Base-by-base conservation (phyloP, 2,329 filamentous ascomycete genomes). In the Trichoderma sp. region DNA sequence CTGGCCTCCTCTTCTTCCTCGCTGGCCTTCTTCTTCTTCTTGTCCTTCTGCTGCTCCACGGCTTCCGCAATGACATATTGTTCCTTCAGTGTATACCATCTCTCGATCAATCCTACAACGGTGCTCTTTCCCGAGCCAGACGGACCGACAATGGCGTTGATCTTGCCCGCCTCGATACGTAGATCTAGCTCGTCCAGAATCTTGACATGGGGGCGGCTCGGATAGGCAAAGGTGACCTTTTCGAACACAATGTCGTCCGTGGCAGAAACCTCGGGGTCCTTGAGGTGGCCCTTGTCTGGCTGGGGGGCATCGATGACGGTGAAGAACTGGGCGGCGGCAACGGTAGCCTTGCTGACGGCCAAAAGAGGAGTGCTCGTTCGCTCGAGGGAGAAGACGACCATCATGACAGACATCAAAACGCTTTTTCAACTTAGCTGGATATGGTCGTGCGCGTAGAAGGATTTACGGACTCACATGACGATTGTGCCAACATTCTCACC, bases 71-170 rank as follows among this genome's bases (percentile, higher is more conserved):
- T 80, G n/a, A 80, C 70, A 63, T 82, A 76, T 66, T 86, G 81
- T 6, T 83, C 79, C 43, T 82, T 78, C 0, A 89, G 78, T 2
- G 86, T 84, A 72, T 92, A 92, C 88, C 89, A 92, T 39, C 89
- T 80, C 72, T 92, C 87, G 3, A 92, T 78, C 2, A 93, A 77
- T 0, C 87, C 88, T 0, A 92, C 85, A 28, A 92, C 86, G 0
- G 90, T 93, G 58, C 87, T 90, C 74, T 93, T 93, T 0, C 90
- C 90, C 5, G 84, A 88, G 0, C 90, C 90, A 2, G 88, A 90
- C 0, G 88, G 85, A 0, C 90, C 90, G 21, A 93, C 90, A 19
- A 93, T 88, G 2, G 90, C 90, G 0, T 89, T 91, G 2, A 88
- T 83, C 71, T 90, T 89, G 21, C 88, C 88, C 7, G 84, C 81